Evolutionary conservation across 441 rosid species (phyloP), one percentile per base, ranked within the genome.

Genomic region (Francoa sonchifolia): DNA sequence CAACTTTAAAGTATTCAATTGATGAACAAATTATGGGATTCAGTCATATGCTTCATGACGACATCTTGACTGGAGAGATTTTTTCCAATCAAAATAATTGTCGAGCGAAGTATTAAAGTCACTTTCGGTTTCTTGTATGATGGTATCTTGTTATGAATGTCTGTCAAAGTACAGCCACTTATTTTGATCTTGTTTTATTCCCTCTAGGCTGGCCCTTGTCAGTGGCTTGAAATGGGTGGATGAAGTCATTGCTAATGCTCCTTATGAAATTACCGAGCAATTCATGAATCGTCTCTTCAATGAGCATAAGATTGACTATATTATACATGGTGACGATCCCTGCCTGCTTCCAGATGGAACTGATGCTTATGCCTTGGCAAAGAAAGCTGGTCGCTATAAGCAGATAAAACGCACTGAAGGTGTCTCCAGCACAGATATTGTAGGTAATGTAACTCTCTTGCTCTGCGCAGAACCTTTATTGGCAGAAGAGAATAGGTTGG

Each of bases 381-480:
- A 84, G 75, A 75, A 68, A 49, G 97, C 72, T 39, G 89, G 95
- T 31, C 85, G 89, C 30, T 89, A 84, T 75, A 84, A 84, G 80
- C 97, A 89, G 72, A 89, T 89, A 34, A 89, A 89, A 59, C 94
- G 97, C 26, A 89, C 97, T 0, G 97, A 89, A 76, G 97, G 98
- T 2, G 98, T 84, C 61, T 89, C 98, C 44, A 89, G 98, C 74
- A 89, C 98, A 3, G 98, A 89, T 73, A 89, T 89, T 77, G 86
- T 89, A 69, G 97, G 97, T 89, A 78, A 58, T 52, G 26, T 42
- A 34, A 21, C 52, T 50, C 33, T 48, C 53, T 40, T 5, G 5
- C 51, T 30, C 46, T 46, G 52, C 39, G 40, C 14, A 0, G 21
- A 22, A 22, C 16, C 18, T 12, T 10, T 12, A 19, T 40, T 48